These are phyloP conservation scores for Phialophora tarda DNA, from an alignment of 2,329 filamentous ascomycete genomes.

Conservation along the genomic window DNA sequence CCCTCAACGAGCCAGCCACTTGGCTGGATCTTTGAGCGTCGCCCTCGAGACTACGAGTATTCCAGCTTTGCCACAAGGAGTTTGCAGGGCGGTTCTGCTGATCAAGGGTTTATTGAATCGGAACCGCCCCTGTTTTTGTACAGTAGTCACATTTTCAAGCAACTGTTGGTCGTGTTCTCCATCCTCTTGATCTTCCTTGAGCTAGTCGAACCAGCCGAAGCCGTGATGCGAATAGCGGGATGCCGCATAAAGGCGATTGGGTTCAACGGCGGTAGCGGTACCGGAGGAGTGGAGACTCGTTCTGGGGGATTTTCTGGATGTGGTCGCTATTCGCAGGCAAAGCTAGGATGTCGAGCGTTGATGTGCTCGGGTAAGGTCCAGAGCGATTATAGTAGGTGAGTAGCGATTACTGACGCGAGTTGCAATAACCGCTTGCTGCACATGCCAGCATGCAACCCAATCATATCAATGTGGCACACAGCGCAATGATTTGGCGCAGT, in stretches of 20 bases:
- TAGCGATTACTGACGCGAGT: background rate
- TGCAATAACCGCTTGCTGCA: background rate
- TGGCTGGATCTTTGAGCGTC: background rate
- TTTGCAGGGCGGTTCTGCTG: background rate
- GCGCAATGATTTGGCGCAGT: background rate
- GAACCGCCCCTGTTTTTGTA: background rate
- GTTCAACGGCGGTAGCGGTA: background rate
- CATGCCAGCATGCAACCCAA: conserved; percentile 2
- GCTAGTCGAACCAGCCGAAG: background rate
- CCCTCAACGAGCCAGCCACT: background rate
- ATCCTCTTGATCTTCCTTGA: background rate
- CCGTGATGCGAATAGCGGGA: background rate
- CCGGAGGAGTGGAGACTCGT: background rate
- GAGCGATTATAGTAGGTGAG: background rate
- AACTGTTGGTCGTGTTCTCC: background rate
- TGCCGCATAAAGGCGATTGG: background rate
- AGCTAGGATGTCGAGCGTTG: background rate
- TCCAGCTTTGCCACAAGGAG: background rate
- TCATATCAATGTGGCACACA: background rate
- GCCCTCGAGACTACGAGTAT: background rate
- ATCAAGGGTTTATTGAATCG: background rate
- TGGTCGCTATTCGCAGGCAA: background rate
- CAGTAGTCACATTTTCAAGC: background rate
- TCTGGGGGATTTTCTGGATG: background rate
- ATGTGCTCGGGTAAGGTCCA: background rate